Base-by-base conservation (phyloP, 352 stramenopile species). In the Paralagenidium karlingii region DNA sequence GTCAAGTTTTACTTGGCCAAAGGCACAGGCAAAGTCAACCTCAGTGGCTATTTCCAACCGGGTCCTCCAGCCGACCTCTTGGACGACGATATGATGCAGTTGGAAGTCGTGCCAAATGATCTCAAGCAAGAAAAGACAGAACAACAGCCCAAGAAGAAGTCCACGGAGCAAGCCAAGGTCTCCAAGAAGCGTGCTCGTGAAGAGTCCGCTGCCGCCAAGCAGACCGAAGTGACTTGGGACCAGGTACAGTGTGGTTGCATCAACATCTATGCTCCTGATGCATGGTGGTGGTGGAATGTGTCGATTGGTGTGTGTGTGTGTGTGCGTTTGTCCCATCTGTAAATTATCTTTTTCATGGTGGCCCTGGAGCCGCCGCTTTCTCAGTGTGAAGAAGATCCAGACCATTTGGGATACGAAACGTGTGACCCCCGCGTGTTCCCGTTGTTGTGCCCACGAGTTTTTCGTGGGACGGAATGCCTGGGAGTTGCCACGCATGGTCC, bases 381-480 rank as follows among this genome's bases (percentile, higher is more conserved):
- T 77, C 68, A 38, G 55, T 90, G 66, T 49, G 49, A 28, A 38
- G 60, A 56, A 47, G 68, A 69, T 77, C 76, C 76, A 90, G 76
- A 90, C 76, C 73, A 58, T 63, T 68, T 84, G 76, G 76, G 57
- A 90, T 70, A 90, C 64, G 25, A 84, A 80, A 58, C 70, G 73
- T 84, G n/a, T n/a, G n/a, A n/a, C n/a, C n/a, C n/a, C n/a, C n/a
- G n/a, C n/a, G n/a, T n/a, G n/a, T n/a, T n/a, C n/a, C n/a, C 76
- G 60, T 46, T 55, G 56, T 55, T 61, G 37, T 57, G 51, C 55
- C 47, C 59, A 53, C 69, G 68, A 84, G 76, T 90, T 90, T 58
- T 90, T 84, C 67, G 75, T 51, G 66, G n/a, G n/a, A n/a, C 60
- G 56, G 32, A 63, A 62, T 68, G 75, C 67, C 77, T 7, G 3